Base-by-base conservation (phyloP, 306 rosid species). In the Ormosia semicastrata region DNA sequence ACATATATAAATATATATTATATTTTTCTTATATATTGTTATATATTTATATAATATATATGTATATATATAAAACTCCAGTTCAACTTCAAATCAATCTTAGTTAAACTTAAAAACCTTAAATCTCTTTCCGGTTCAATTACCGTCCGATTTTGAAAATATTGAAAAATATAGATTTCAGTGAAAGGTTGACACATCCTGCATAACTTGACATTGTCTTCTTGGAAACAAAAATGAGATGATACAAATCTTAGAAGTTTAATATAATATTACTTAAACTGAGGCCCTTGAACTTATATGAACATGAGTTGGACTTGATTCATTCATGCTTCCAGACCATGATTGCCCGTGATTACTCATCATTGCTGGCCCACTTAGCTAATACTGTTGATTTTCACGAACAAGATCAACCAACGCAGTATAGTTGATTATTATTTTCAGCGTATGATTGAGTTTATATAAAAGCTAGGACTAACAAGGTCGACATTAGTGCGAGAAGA, bases 261-360 rank as follows among this genome's bases (percentile, higher is more conserved):
- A 37, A 13, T 14, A 8, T 3, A 36, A 54, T 32, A 75, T 6
- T 17, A 10, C 13, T 0, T 11, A 12, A 64, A 7, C 7, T 6
- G 12, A 34, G n/a, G n/a, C n/a, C n/a, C n/a, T n/a, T n/a, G n/a
- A n/a, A n/a, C n/a, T n/a, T n/a, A n/a, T 10, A 64, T 36, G 47
- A 9, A 41, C 44, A 66, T 4, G 30, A 69, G 40, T 46, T 59
- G 63, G 66, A 44, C 56, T 70, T 17, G 78, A 80, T 4, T 68
- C 47, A 14, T 50, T 62, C 66, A 39, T 50, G 43, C 53, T 80
- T 80, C 63, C 60, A 58, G 49, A 36, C 77, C 1, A 59, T 18
- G 54, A 57, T 69, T 58, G 32, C 67, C 66, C 0, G 46, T 17
- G 40, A 67, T 67, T 56, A 44, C 49, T 79, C 71, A 70, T 79